Percentiles rank a stretch among this genome's conserved stretches.
Evolutionary conservation across 2,329 filamentous ascomycete genomes (phyloP).

Genomic region (Pleomassaria siparia): DNA sequence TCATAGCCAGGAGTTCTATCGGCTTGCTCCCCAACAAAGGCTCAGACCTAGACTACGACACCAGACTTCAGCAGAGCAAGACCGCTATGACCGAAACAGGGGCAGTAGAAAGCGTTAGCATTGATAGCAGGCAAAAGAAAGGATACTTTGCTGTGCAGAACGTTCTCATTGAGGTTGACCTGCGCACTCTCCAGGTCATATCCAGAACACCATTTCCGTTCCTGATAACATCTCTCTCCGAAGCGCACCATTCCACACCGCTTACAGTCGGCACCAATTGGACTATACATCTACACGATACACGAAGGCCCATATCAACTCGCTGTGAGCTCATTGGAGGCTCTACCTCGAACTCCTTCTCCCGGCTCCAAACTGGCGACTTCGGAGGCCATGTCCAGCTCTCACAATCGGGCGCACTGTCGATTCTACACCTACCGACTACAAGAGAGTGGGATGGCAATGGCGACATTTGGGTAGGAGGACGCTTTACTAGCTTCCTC

Average conservation of each 20-base stretch:
- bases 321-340: slow-evolving; percentile 35
- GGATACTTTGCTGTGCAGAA: slow-evolving; percentile 82
- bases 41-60: slow-evolving; percentile 43
- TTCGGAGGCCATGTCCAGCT: slow-evolving; percentile 66
- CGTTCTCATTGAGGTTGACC: slow-evolving; percentile 77
- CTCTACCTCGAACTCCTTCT: slow-evolving; percentile 24
- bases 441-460: slow-evolving; percentile 61
- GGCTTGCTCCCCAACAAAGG: slow-evolving; percentile 67
- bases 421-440: slow-evolving; percentile 74
- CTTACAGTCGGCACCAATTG: slow-evolving; percentile 82
- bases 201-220: slow-evolving; percentile 74
- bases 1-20: slow-evolving; percentile 65
- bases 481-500: slow-evolving; percentile 83
- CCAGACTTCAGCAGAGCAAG: slow-evolving; percentile 47
- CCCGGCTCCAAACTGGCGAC: slow-evolving; percentile 55
- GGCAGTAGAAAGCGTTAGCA: slow-evolving; percentile 79
- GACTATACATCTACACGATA: slow-evolving; percentile 81
- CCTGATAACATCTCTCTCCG: slow-evolving; percentile 80
- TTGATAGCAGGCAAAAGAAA: slow-evolving; percentile 66
- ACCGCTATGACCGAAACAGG: slow-evolving; percentile 68
- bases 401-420: slow-evolving; percentile 78
- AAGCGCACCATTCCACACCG: slow-evolving; percentile 65
- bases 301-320: slow-evolving; percentile 50
- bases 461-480: slow-evolving; percentile 83
- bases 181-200: slow-evolving; percentile 69